Conservation (phyloP, 768 basidiomycete genomes). For the Omphalotus guepiniiformis region DNA sequence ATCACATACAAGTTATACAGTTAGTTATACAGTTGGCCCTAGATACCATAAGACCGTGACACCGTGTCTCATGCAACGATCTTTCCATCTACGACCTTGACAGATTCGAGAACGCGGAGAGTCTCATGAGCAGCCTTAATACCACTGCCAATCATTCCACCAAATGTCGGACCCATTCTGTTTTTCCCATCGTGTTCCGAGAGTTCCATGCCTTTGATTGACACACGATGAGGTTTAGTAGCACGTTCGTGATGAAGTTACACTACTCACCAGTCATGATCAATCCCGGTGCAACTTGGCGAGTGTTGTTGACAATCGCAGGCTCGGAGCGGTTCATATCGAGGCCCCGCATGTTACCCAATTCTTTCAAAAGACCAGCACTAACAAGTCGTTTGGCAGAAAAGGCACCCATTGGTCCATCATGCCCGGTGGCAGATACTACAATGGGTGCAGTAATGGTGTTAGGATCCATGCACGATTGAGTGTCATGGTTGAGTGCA, state of each 20-base stretch:
- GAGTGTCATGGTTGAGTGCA: conserved; percentile 64
- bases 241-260: neutral
- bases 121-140: conserved; percentile 69
- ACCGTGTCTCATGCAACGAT: conserved; percentile 47
- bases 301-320: conserved; percentile 72
- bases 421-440: conserved; percentile 70
- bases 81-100: conserved; percentile 50
- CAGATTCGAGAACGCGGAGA: conserved; percentile 44
- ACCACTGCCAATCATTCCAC: conserved; percentile 76
- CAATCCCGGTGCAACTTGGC: conserved; percentile 72
- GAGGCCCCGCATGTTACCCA: conserved; percentile 76
- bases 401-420: conserved; percentile 80
- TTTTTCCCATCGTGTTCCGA: conserved; percentile 78
- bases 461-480: conserved; percentile 77
- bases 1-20: too few species aligned
- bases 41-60: too few species aligned
- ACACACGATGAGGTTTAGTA: conserved; percentile 7
- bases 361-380: conserved; percentile 65
- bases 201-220: conserved; percentile 68
- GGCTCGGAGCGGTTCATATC: conserved; percentile 84
- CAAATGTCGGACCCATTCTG: conserved; percentile 77
- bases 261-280: conserved; percentile 60
- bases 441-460: conserved; percentile 78
- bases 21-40: too few species aligned
- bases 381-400: conserved; percentile 76